phyloP scores from a whole-genome alignment of 1,139 yeast species.

The Candida labiduridarum region DNA sequence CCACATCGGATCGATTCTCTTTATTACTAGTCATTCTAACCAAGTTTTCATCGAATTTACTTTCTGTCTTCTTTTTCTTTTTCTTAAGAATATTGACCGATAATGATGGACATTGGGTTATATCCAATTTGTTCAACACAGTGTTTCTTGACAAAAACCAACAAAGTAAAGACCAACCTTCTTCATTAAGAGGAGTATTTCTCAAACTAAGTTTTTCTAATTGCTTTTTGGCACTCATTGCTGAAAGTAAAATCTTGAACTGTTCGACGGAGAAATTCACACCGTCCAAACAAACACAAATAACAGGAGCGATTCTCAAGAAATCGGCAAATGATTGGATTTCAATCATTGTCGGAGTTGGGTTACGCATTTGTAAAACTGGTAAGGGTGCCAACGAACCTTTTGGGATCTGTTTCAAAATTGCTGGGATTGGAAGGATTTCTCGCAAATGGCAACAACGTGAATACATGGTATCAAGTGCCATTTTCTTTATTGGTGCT shows the following conservation, averaged over 20 bases:
- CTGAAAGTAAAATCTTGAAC: constrained; percentile 61
- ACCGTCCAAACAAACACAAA: constrained; percentile 72
- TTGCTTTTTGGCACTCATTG: constrained; percentile 61
- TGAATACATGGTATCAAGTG: constrained; percentile 67
- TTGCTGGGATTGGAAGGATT: constrained; percentile 75
- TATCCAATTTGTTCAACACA: constrained; percentile 57
- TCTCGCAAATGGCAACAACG: constrained; percentile 77
- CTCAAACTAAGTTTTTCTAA: constrained; percentile 69
- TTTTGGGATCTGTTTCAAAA: constrained; percentile 69
- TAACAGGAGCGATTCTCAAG: constrained; percentile 69
- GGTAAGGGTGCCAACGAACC: constrained; percentile 73
- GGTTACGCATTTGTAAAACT: constrained; percentile 64
- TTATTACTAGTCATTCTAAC: constrained; percentile 60
- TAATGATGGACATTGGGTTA: constrained; percentile 71
- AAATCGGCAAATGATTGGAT: constrained; percentile 76
- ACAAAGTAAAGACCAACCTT: constrained; percentile 73
- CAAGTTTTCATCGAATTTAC: constrained; percentile 30
- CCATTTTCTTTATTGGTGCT: constrained; percentile 47
- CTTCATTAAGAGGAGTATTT: constrained; percentile 66
- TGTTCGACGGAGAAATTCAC: constrained; percentile 64
- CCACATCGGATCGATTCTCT: constrained; percentile 69
- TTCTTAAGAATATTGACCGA: constrained; percentile 57
- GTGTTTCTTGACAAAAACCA: constrained; percentile 69
- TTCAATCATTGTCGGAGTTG: constrained; percentile 74
- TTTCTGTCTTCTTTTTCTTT: constrained; percentile 25